Evolutionary conservation across 108 stramenopile genomes (phyloP), one percentile per base, ranked within the genome.

Genomic region (Pelagomonas calceolata): DNA sequence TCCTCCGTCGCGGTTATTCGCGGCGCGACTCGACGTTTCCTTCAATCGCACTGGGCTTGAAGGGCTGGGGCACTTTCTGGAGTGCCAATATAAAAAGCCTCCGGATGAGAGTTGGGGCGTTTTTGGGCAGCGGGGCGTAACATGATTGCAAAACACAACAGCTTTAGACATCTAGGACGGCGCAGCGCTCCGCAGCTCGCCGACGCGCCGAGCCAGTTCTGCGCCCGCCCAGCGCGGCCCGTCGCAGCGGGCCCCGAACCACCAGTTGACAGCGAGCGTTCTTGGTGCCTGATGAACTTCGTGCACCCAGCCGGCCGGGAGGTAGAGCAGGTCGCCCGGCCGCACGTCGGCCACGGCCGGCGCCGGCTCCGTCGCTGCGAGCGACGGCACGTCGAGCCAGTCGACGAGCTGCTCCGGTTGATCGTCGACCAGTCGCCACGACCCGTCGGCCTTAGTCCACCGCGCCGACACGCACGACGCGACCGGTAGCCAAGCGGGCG

Each of bases 261-360:
- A 74, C 44, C 33, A 74, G 46, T 74, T 74, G 21, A 68, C 73
- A 12, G 73, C 73, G 12, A 74, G 15, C n/a, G 73, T 74, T 14
- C 4, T 12, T 10, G 32, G 18, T 3, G 4, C 4, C 66, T 74
- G 73, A 1, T 65, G 12, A 30, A 74, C 73, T 12, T 65, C 35
- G 67, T 74, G 73, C 36, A 67, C 15, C 73, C 73, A 74, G 66
- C 66, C 66, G 44, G 73, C 73, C 5, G 73, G 73, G 4, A 74
- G 30, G 36, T 68, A 74, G 32, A 74, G 67, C 9, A 69, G 9
- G 4, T 74, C 73, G 33, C 73, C 73, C 34, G 31, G 68, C 30
- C 36, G 17, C 10, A 74, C 32, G 51, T 26, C 51, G 26, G 26
- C 51, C 26, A 26, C 51, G 7, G 26, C 51, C 21, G 51, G 26